Conservation (phyloP, 257 asterid genomes). For the Primulina tabacum region DNA sequence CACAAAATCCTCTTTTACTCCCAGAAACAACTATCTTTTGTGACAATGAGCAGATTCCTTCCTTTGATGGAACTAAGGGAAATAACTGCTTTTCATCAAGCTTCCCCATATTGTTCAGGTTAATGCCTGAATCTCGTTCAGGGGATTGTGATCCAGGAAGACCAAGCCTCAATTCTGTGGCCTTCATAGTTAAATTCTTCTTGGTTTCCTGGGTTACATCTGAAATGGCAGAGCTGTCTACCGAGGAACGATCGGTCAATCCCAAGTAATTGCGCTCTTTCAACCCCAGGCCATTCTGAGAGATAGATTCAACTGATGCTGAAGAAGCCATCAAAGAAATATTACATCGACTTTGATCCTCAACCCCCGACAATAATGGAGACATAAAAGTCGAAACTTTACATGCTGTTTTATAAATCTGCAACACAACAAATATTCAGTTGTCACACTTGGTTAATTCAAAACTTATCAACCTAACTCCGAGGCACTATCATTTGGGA, state of each 20-base stretch:
- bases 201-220: conserved; percentile 33
- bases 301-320: conserved; percentile 39
- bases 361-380: conserved; percentile 44
- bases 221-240: conserved; percentile 56
- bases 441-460: not conserved
- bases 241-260: conserved; percentile 63
- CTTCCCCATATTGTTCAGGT: conserved; percentile 29
- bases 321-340: conserved; percentile 50
- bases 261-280: conserved; percentile 74
- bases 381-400: conserved; percentile 39
- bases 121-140: conserved; percentile 35
- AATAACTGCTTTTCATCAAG: conserved; percentile 61
- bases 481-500: not conserved
- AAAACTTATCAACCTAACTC: not conserved
- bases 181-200: conserved; percentile 52
- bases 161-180: conserved; percentile 68
- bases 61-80: conserved; percentile 52
- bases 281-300: conserved; percentile 40
- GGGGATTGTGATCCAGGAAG: conserved; percentile 71
- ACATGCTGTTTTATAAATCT: not conserved
- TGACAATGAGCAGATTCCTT: conserved; percentile 25
- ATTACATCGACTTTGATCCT: conserved; percentile 47
- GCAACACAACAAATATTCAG: not conserved
- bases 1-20: conserved; percentile 72
- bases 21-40: conserved; percentile 48